Evolutionary conservation across 495 filamentous ascomycete genomes (phyloP), one percentile per base, ranked within the genome.

Genomic region (Tetracladium marchalianum): DNA sequence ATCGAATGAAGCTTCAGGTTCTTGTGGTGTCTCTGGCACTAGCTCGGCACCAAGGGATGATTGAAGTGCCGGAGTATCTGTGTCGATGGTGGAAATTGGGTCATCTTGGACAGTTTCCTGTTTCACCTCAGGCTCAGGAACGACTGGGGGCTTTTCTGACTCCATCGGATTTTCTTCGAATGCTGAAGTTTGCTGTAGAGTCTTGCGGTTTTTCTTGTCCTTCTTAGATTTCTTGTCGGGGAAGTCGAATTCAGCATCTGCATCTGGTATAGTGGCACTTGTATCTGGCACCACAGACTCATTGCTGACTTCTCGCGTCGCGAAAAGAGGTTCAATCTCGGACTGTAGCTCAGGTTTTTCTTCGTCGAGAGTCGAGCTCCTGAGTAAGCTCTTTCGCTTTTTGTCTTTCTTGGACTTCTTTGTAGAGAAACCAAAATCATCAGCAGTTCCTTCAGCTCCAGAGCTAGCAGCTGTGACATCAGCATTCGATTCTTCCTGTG

Each of bases 381-480:
- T 33, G 33, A 43, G 39, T 18, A 50, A 19, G 17, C 47, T 54
- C 33, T 43, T 31, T 31, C 52, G 47, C n/a, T 54, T 54, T 49
- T 51, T 61, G 62, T 68, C 73, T 63, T 68, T 70, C 63, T 67
- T 73, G 54, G 69, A 52, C 46, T 64, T 66, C 35, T 58, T 61
- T 19, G 41, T 43, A 34, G 51, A 45, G 45, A 41, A 57, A 39
- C 22, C 53, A 49, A 56, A 58, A 11, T 47, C 45, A 43, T 62
- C 58, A n/a, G 13, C 13, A 24, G 44, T 10, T 13, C 22, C 31
- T 45, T 39, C 48, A 19, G 39, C n/a, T 22, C 4, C 24, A 35
- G 39, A 34, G 22, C n/a, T 36, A 4, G 17, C 22, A 13, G 38
- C 27, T 7, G 38, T 37, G 9, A 17, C 38, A 35, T 49, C 39